Conservation (phyloP, 2,329 filamentous ascomycete species). For the Colletotrichum paranaense region DNA sequence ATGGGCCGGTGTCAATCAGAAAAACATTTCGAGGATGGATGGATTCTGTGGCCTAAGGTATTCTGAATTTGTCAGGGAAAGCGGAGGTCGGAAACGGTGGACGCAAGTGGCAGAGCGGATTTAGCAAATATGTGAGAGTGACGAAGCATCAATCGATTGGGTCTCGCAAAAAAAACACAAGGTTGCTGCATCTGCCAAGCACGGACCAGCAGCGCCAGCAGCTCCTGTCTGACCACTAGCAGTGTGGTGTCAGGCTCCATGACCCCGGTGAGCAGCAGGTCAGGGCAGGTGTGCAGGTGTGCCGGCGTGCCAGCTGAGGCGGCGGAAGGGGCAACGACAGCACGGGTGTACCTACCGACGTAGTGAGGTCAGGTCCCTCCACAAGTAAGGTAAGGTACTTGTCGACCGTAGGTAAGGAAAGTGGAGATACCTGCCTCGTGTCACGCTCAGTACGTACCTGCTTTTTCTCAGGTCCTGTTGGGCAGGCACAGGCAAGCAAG, state of each 20-base stretch:
- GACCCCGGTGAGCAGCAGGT: conserved; percentile 12
- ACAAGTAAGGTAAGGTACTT: background rate
- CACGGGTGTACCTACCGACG: conserved; percentile 18
- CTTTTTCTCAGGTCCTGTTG: background rate
- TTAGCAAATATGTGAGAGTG: conserved; percentile 38
- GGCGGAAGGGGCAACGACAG: conserved; percentile 19
- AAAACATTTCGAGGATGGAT: conserved; percentile 37
- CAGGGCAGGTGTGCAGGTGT: conserved; percentile 25
- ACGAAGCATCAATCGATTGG: conserved; percentile 42
- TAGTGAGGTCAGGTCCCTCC: background rate
- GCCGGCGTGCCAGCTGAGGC: conserved; percentile 30
- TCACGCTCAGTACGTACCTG: conserved; percentile 17
- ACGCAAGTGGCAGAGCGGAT: conserved; percentile 34
- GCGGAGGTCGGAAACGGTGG: conserved; percentile 21
- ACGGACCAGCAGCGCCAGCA: conserved; percentile 44
- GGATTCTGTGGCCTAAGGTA: conserved; percentile 30
- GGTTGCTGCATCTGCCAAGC: conserved; percentile 47
- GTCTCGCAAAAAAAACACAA: conserved; percentile 42
- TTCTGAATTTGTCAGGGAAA: conserved; percentile 10
- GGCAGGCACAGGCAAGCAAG: too few relatives aligned
- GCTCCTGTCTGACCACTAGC: conserved; percentile 16
- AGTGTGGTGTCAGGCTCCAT: conserved; percentile 1
- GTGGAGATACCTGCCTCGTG: background rate
- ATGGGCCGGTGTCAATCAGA: conserved; percentile 25
- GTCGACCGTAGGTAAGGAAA: too few relatives aligned